phyloP scores from a whole-genome alignment of 495 filamentous ascomycete genomes.

The Neurospora terricola region DNA sequence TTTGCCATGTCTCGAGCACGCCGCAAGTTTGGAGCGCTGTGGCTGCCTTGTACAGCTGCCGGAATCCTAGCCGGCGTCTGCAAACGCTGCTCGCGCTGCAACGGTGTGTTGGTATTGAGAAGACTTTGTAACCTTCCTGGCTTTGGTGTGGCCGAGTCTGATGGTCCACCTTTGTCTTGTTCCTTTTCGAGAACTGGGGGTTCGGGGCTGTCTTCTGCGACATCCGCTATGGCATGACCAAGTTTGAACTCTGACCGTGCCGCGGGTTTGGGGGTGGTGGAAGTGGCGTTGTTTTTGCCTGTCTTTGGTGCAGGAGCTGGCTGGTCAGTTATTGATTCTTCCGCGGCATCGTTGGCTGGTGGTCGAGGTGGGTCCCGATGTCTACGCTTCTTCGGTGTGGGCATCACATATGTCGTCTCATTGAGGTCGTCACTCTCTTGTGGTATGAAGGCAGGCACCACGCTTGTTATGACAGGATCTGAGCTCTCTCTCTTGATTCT shows the following conservation, averaged over 20 bases:
- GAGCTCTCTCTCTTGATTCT: conserved; percentile 29
- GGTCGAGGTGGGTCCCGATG: neutral
- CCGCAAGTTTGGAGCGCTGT: neutral
- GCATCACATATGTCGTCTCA: conserved; percentile 44
- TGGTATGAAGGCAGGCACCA: conserved; percentile 21
- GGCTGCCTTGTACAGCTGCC: neutral
- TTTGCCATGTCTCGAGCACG: conserved; percentile 9
- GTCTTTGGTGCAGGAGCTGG: neutral
- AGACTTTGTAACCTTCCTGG: conserved; percentile 6
- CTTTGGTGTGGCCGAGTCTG: neutral
- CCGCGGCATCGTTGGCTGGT: neutral
- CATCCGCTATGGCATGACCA: neutral
- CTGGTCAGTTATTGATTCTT: neutral
- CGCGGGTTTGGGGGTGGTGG: neutral
- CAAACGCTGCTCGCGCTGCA: neutral
- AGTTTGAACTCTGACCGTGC: neutral
- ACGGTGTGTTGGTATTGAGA: conserved; percentile 1
- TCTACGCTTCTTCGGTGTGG: conserved; percentile 51
- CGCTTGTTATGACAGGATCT: conserved; percentile 26
- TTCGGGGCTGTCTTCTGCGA: neutral
- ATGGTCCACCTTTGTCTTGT: neutral
- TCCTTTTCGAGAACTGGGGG: neutral
- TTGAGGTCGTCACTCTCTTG: conserved; percentile 66
- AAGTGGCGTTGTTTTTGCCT: neutral
- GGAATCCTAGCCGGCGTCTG: neutral